Evolutionary conservation across 1,284 basidiomycete genomes (phyloP).

Genomic region (Trametes polyzona): DNA sequence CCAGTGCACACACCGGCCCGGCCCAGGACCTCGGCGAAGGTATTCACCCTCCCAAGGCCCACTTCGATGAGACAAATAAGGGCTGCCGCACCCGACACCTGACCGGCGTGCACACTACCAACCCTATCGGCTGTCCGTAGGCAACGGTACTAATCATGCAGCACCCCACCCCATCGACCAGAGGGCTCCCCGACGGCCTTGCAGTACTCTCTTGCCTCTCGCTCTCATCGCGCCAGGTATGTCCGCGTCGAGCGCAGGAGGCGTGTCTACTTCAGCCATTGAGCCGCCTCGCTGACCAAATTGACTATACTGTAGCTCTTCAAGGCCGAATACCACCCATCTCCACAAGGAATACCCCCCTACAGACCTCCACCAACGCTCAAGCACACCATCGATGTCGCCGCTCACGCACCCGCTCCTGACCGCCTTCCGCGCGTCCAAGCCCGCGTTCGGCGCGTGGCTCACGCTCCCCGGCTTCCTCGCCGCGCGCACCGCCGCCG

Average conservation of each 20-base stretch:
- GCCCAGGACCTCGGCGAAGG: background rate
- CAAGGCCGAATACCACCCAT: background rate
- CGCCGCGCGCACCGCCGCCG: constrained; percentile 57
- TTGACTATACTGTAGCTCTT: background rate
- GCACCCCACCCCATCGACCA: background rate
- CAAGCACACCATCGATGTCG: background rate
- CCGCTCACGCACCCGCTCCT: constrained; percentile 33
- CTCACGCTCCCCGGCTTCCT: constrained; percentile 59
- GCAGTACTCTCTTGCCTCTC: background rate
- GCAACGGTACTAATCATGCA: background rate
- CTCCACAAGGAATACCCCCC: background rate
- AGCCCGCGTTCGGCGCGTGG: constrained; percentile 71
- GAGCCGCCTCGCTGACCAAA: too few relatives aligned
- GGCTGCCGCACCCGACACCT: background rate
- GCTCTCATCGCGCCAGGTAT: background rate
- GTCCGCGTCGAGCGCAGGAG: background rate
- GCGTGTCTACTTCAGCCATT: too few relatives aligned
- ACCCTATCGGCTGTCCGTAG: constrained; percentile 4
- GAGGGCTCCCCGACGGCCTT: background rate
- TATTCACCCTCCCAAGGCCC: background rate
- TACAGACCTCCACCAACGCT: background rate
- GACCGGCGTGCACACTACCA: background rate
- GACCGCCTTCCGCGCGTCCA: constrained; percentile 34
- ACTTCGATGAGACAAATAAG: too few relatives aligned
- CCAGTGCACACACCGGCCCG: background rate